Evolutionary conservation across 768 basidiomycete genomes (phyloP).

Genomic region (Russula griseocarnosa): DNA sequence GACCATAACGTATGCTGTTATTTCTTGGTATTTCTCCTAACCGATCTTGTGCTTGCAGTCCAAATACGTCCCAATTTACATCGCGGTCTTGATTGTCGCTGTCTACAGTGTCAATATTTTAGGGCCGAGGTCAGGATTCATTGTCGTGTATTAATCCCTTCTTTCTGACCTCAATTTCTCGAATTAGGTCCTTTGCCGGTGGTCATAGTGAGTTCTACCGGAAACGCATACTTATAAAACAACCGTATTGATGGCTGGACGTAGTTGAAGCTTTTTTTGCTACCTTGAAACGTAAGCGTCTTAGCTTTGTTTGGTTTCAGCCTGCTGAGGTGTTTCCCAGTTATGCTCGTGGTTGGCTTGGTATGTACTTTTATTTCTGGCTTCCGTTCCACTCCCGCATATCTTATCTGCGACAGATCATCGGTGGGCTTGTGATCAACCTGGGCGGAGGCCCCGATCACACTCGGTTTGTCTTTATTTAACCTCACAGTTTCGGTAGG

Average conservation of each 20-base stretch:
- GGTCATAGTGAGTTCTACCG: constrained; percentile 19
- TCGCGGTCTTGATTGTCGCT: constrained; percentile 19
- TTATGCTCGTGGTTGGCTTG: constrained; percentile 28
- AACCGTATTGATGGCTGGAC: neutral
- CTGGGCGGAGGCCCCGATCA: constrained; percentile 28
- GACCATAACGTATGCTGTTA: constrained; percentile 19
- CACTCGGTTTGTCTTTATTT: constrained; percentile 15
- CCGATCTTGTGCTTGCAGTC: constrained; percentile 3
- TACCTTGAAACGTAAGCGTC: constrained; percentile 26
- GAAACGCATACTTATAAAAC: neutral
- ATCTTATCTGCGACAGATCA: constrained; percentile 15
- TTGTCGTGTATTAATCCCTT: neutral
- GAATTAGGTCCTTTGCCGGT: constrained; percentile 21
- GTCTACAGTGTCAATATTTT: constrained; percentile 23
- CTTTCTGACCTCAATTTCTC: constrained; percentile 2
- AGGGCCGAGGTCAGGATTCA: constrained; percentile 14
- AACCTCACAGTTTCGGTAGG: neutral
- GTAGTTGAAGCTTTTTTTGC: constrained; percentile 26
- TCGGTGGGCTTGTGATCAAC: constrained; percentile 26
- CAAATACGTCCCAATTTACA: constrained; percentile 21
- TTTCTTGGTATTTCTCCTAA: neutral
- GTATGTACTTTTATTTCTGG: neutral
- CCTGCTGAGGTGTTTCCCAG: constrained; percentile 14
- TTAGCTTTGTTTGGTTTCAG: neutral
- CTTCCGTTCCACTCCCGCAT: neutral